A percentile compares a stretch with the other conserved stretches of the same genome.
Evolutionary conservation across 1,284 basidiomycete genomes (phyloP).

Genomic region (Cronartium ribicola): DNA sequence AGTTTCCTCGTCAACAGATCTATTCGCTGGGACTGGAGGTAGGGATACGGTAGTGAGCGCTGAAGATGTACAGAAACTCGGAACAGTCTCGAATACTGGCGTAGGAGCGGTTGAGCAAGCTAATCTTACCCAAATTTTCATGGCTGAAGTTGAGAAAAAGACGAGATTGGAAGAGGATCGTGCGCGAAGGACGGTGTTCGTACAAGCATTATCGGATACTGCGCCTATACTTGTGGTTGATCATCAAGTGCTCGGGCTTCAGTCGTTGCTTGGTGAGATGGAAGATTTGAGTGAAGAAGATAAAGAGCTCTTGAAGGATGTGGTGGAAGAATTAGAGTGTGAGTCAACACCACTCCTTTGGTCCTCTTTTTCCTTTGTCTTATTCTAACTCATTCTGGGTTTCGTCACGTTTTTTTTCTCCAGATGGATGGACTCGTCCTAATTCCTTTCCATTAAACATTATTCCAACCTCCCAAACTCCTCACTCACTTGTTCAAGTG

Average conservation of each 20-base stretch:
- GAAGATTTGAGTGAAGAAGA: constrained; percentile 4
- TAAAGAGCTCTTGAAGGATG: background rate
- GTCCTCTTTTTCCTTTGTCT: background rate
- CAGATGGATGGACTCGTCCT: background rate
- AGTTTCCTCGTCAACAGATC: too few species aligned
- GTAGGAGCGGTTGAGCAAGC: background rate
- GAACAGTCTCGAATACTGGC: background rate
- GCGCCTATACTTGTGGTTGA: too few species aligned
- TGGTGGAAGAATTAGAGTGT: background rate
- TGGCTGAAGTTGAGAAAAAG: too few species aligned
- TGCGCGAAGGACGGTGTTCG: too few species aligned
- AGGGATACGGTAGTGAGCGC: background rate
- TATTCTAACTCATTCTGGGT: background rate
- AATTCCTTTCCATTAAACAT: background rate
- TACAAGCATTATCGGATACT: too few species aligned
- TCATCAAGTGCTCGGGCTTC: too few species aligned
- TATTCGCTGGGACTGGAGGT: too few species aligned
- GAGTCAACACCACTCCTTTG: background rate
- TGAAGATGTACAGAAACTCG: background rate
- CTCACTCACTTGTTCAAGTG: background rate
- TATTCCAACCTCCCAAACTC: background rate
- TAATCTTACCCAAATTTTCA: background rate
- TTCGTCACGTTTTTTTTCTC: background rate
- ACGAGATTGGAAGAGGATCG: too few species aligned
- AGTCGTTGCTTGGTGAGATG: constrained; percentile 1